Base-by-base conservation (phyloP, 2,329 filamentous ascomycete species). In the Neopestalotiopsis rosae region DNA sequence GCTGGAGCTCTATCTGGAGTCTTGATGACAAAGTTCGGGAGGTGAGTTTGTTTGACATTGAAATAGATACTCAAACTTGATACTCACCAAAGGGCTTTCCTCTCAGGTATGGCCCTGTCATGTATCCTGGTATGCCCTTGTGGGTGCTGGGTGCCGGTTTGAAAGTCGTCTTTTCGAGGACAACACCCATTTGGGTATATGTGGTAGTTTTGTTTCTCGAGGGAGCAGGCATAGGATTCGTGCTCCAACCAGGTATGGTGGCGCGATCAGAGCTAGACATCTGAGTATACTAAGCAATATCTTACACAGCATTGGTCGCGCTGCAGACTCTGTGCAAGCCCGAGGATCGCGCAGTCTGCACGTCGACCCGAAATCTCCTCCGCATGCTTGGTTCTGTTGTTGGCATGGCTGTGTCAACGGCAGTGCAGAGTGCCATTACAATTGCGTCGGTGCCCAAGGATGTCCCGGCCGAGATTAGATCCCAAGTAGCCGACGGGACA, bases 321-420 rank as follows among this genome's bases (percentile, higher is more conserved):
- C 42, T 78, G 9, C 74, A 78, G 45, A 75, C 76, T 13, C 62
- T 75, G 3, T 74, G 72, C 1, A 69, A 52, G 28, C 45, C 20
- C 2, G 65, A 72, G 24, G 72, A 77, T 62, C 74, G 76, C n/a
- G 76, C 76, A 10, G 76, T 77, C 14, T 72, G 73, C 2, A 77
- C 75, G 12, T 74, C 72, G 1, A 73, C 73, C 6, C 72, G 76
- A n/a, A 77, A 76, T 64, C 67, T 77, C 9, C 56, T 76, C 14
- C 72, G 76, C n/a, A 71, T 71, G 38, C 68, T 77, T 4, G 75
- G 76, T 1, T 72, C 72, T 28, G 71, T 75, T 9, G 68, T 74
- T 20, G 73, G 75, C n/a, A 63, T 76, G 17, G 72, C 73, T 9
- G 65, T 71, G 24, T 71, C 71, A 12, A 72, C 67, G 13, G 68